Percentiles rank a stretch among this genome's conserved stretches.
Evolutionary conservation across 192 early-diverging fungal genomes (phyloP).

Genomic region (Umbelopsis isabellina): DNA sequence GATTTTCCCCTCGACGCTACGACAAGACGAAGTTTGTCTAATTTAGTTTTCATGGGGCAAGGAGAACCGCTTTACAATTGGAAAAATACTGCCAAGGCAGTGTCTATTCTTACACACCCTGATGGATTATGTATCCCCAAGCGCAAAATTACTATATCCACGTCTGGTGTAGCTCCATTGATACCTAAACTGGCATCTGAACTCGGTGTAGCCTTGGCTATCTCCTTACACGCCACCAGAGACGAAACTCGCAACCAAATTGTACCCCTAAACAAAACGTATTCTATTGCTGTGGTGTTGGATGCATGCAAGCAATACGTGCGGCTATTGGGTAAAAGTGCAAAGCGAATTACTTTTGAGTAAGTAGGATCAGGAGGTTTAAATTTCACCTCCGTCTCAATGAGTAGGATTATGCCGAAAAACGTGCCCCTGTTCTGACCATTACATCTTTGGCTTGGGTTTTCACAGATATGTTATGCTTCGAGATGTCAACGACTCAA

Average conservation of each 20-base stretch:
- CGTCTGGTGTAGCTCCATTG: conserved; percentile 82
- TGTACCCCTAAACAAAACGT: conserved; percentile 88
- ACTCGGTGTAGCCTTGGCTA: conserved; percentile 71
- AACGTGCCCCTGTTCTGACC: not conserved
- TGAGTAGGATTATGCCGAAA: not conserved
- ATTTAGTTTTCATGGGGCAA: conserved; percentile 94
- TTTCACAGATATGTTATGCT: conserved; percentile 79
- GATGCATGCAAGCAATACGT: conserved; percentile 70
- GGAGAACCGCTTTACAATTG: conserved; percentile 91
- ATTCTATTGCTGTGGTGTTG: conserved; percentile 72
- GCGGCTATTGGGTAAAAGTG: conserved; percentile 48
- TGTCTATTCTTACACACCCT: conserved; percentile 60
- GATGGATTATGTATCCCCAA: conserved; percentile 66
- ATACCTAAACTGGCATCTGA: conserved; percentile 77
- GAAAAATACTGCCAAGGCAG: conserved; percentile 64
- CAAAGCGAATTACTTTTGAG: conserved; percentile 86
- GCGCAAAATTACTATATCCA: conserved; percentile 81
- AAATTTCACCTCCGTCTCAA: not conserved
- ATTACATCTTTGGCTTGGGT: not conserved
- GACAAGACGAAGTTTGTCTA: conserved; percentile 60
- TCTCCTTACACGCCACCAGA: conserved; percentile 85
- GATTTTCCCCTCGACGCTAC: conserved; percentile 62
- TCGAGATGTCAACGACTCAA: conserved; percentile 79
- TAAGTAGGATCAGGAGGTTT: conserved; percentile 35
- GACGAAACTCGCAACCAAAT: conserved; percentile 74